A percentile compares a stretch with the other conserved stretches of the same genome.
Evolutionary conservation across 2,329 filamentous ascomycete genomes (phyloP).

Genomic region (Ophiostoma perfectum): DNA sequence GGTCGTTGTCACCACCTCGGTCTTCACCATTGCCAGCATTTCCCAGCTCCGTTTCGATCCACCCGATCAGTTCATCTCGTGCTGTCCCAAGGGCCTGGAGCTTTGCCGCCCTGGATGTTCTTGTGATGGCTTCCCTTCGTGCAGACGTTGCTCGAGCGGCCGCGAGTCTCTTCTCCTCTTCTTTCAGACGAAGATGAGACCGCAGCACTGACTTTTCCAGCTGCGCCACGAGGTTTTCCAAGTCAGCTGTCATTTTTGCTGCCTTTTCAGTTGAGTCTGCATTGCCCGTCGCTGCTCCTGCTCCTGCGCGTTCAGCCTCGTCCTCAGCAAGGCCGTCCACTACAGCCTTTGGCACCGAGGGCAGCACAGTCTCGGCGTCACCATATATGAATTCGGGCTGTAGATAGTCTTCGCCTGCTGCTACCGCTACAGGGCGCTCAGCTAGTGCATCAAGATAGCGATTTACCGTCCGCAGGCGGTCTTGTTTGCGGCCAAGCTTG

Average conservation of each 20-base stretch:
- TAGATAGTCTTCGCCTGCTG: slow-evolving; percentile 42
- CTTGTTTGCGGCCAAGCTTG: slow-evolving; percentile 48
- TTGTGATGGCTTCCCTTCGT: slow-evolving; percentile 24
- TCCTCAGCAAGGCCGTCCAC: slow-evolving; percentile 46
- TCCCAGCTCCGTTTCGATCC: slow-evolving; percentile 59
- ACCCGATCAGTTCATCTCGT: slow-evolving; percentile 56
- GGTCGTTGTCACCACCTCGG: slow-evolving; percentile 23
- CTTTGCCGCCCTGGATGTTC: slow-evolving; percentile 33
- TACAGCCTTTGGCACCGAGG: slow-evolving; percentile 48
- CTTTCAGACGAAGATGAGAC: slow-evolving; percentile 51
- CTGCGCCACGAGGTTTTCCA: slow-evolving; percentile 45
- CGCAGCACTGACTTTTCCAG: slow-evolving; percentile 56
- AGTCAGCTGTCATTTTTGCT: slow-evolving; percentile 31
- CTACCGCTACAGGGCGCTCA: slow-evolving; percentile 47
- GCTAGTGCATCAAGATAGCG: slow-evolving; percentile 47
- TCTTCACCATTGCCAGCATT: slow-evolving; percentile 38
- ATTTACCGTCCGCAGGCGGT: slow-evolving; percentile 46
- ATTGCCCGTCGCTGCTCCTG: neutral
- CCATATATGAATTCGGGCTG: slow-evolving; percentile 45
- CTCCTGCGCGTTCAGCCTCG: slow-evolving; percentile 24
- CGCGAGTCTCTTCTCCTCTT: slow-evolving; percentile 51
- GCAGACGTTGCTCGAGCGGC: slow-evolving; percentile 39
- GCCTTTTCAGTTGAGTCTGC: neutral
- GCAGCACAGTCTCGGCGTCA: slow-evolving; percentile 39
- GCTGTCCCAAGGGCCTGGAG: slow-evolving; percentile 51